Base-by-base conservation (phyloP, 257 asterid genomes). In the Lavandula angustifolia region DNA sequence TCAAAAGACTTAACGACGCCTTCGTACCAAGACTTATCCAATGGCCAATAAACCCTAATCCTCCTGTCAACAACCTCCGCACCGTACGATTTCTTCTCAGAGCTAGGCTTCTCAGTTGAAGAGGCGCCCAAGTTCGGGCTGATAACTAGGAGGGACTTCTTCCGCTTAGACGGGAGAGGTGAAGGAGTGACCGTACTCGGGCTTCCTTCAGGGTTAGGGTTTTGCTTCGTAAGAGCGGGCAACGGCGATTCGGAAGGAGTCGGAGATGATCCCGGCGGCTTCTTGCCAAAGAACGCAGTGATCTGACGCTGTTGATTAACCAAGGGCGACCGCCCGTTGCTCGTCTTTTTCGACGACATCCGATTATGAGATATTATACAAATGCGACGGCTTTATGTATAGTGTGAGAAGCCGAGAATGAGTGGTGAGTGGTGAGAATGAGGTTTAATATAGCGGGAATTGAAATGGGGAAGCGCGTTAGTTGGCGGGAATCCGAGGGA, bases 241-340 rank as follows among this genome's bases (percentile, higher is more conserved):
- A 89, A 73, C 16, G 80, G 77, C 9, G 82, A 74, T 18, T 76
- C 70, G 14, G 81, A 70, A 14, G 84, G 71, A 7, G 82, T 63
- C 16, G 85, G 57, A 13, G 85, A 62, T 0, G 81, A 61, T 1
- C 74, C 78, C 7, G 86, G 48, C 9, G 85, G 48, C 61, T 37
- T 67, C 79, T 83, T 91, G 68, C 80, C n/a, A 80, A 92, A 92
- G 79, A 92, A 92, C 34, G 89, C 64, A 9, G 99, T 92, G 66
- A 92, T 92, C 66, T 87, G 95, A 27, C 88, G 76, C 85, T 87
- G 96, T 52, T 77, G 94, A 79, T 85, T 89, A 54, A 92, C 95
- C 42, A 85, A 67, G 16, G 99, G 96, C 18, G 99, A 92, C 27
- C 96, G 82, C 34, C 99, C 99, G 68, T 89, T 92, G 80, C 81